phyloP scores from a whole-genome alignment of 2,329 filamentous ascomycete genomes.

The Tolypocladium tundrense region DNA sequence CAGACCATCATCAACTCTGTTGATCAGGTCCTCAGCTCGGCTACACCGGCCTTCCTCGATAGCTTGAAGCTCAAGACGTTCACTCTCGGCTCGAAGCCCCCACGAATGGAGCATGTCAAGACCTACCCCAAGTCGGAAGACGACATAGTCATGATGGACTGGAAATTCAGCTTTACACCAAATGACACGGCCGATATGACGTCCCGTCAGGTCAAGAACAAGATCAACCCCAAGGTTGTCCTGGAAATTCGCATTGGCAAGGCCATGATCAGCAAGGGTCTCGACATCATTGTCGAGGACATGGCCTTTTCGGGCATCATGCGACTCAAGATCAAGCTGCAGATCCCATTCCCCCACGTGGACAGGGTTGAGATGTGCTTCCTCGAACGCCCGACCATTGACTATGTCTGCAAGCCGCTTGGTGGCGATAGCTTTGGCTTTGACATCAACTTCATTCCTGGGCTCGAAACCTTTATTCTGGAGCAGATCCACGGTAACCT shows the following conservation, averaged over 20 bases:
- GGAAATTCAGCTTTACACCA: conserved; percentile 98
- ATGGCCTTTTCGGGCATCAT: conserved; percentile 94
- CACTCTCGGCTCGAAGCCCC: conserved; percentile 87
- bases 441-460: conserved; percentile 98
- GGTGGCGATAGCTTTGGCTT: conserved; percentile 94
- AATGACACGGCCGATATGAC: conserved; percentile 93
- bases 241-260: conserved; percentile 92
- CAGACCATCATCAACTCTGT: conserved; percentile 88
- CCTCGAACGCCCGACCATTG: conserved; percentile 76
- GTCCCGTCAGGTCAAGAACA: conserved; percentile 78
- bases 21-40: conserved; percentile 87
- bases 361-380: conserved; percentile 95
- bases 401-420: conserved; percentile 96
- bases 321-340: conserved; percentile 95
- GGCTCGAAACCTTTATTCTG: conserved; percentile 84
- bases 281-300: conserved; percentile 96
- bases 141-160: conserved; percentile 96
- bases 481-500: conserved; percentile 94
- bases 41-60: conserved; percentile 86
- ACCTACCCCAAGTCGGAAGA: conserved; percentile 94
- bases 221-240: conserved; percentile 93
- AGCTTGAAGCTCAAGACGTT: conserved; percentile 91
- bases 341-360: conserved; percentile 90
- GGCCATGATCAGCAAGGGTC: conserved; percentile 90
- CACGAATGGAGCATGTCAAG: conserved; percentile 94